A percentile compares a stretch with the other conserved stretches of the same genome.
phyloP scores from a whole-genome alignment of 495 filamentous ascomycete species.

The Jackrogersella minutella region DNA sequence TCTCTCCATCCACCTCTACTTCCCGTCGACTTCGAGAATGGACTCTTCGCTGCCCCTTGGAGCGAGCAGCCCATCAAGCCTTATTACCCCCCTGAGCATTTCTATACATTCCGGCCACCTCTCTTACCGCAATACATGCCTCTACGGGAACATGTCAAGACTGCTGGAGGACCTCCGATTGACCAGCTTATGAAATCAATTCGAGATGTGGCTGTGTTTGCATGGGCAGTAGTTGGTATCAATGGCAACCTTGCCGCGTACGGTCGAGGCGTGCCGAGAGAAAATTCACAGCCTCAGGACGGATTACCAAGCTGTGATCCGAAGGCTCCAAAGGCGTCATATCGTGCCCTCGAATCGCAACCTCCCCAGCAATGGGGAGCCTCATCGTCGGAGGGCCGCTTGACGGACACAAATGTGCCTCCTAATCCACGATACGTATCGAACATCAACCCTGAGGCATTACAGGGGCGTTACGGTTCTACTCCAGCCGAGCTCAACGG shows the following conservation, averaged over 20 bases:
- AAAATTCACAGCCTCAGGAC: slow-evolving; percentile 65
- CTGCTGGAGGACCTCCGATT: slow-evolving; percentile 59
- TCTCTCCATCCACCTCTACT: slow-evolving; percentile 57
- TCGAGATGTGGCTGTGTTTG: slow-evolving; percentile 83
- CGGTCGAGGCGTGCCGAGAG: slow-evolving; percentile 65
- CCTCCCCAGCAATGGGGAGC: slow-evolving; percentile 20
- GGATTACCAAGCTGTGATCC: slow-evolving; percentile 65
- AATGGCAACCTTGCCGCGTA: slow-evolving; percentile 77
- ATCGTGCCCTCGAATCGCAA: slow-evolving; percentile 32
- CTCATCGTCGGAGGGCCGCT: slow-evolving; percentile 7
- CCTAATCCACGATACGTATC: slow-evolving; percentile 15
- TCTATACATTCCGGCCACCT: slow-evolving; percentile 53
- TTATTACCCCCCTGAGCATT: slow-evolving; percentile 51
- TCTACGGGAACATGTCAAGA: slow-evolving; percentile 52
- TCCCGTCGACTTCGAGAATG: slow-evolving; percentile 65
- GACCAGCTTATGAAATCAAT: slow-evolving; percentile 81
- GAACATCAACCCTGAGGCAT: slow-evolving; percentile 6
- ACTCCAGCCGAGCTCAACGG: slow-evolving; percentile 14
- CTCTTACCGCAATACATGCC: slow-evolving; percentile 55
- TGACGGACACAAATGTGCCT: slow-evolving; percentile 5
- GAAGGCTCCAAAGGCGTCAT: slow-evolving; percentile 23
- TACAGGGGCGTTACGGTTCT: slow-evolving; percentile 24
- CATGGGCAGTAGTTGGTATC: slow-evolving; percentile 82
- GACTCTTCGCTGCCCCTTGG: slow-evolving; percentile 82
- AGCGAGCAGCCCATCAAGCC: slow-evolving; percentile 65